These are phyloP conservation scores for Aspergillus bertholletiae DNA, from an alignment of 495 filamentous ascomycete species.

Conservation along the genomic window DNA sequence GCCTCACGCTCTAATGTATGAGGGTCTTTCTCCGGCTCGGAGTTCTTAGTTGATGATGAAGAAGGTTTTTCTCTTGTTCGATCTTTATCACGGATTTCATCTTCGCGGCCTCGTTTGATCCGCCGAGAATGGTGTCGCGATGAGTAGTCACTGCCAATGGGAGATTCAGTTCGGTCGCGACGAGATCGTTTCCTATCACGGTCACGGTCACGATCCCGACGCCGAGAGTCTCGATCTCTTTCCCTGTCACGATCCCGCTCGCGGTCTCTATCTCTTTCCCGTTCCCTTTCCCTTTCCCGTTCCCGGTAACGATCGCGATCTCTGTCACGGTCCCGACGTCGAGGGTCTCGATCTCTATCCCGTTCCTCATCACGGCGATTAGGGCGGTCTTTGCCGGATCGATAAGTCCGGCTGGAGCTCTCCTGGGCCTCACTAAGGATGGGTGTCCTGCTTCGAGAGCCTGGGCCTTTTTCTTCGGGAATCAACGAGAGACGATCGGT, in stretches of 20 bases:
- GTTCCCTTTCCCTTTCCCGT: conserved; percentile 40
- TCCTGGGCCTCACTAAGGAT: conserved; percentile 7
- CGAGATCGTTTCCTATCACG: conserved; percentile 54
- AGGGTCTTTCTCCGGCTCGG: conserved; percentile 56
- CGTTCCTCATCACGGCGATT: conserved; percentile 39
- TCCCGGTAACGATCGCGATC: conserved; percentile 41
- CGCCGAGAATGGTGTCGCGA: conserved; percentile 39
- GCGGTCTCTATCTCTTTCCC: conserved; percentile 42
- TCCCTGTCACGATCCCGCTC: conserved; percentile 46
- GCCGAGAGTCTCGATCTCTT: conserved; percentile 42
- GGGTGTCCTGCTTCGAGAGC: conserved; percentile 16
- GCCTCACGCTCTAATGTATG: conserved; percentile 75
- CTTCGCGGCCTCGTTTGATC: conserved; percentile 32
- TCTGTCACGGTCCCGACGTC: conserved; percentile 28
- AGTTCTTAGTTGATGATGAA: conserved; percentile 5
- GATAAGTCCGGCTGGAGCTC: conserved; percentile 17
- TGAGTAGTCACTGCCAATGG: conserved; percentile 31
- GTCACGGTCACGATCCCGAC: conserved; percentile 38
- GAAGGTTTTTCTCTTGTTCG: conserved; percentile 18
- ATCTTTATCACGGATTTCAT: conserved; percentile 23
- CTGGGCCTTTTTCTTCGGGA: conserved; percentile 16
- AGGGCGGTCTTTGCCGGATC: conserved; percentile 36
- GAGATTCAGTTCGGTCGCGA: conserved; percentile 47
- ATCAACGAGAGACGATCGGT: conserved; percentile 19
- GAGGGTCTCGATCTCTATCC: conserved; percentile 29